These are phyloP conservation scores for Laetiporus sulphureus DNA, from an alignment of 1,284 basidiomycete species.

Conservation along the genomic window DNA sequence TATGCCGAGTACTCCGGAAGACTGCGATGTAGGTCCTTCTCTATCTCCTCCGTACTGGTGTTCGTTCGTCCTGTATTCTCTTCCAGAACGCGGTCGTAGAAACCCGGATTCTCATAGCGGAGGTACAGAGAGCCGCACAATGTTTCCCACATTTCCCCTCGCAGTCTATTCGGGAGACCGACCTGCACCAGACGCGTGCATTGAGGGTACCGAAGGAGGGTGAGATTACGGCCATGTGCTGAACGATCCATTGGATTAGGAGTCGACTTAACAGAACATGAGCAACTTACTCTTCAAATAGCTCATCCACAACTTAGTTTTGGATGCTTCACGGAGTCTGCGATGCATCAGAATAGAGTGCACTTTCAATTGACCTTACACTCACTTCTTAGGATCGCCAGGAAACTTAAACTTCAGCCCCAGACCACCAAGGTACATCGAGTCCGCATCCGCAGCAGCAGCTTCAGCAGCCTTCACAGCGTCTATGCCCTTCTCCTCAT, in stretches of 20 bases:
- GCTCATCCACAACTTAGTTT: constrained; percentile 93
- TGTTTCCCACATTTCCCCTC: constrained; percentile 98
- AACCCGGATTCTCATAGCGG: constrained; percentile 83
- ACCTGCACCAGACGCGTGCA: constrained; percentile 96
- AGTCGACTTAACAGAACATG: background rate
- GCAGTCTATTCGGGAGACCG: constrained; percentile 89
- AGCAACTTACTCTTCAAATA: constrained; percentile 71
- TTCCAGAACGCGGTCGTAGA: constrained; percentile 76
- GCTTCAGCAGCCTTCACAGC: constrained; percentile 42
- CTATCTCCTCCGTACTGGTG: constrained; percentile 96
- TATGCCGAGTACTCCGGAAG: constrained; percentile 94
- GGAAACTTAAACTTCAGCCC: constrained; percentile 89
- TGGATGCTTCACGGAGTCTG: constrained; percentile 91
- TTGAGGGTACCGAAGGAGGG: constrained; percentile 93
- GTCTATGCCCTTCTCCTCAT: constrained; percentile 48
- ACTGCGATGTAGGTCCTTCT: constrained; percentile 96
- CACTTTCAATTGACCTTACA: no score
- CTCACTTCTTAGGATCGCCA: constrained; percentile 88
- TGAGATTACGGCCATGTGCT: constrained; percentile 86
- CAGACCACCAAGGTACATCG: constrained; percentile 76
- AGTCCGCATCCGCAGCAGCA: constrained; percentile 48
- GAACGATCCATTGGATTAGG: constrained; percentile 5
- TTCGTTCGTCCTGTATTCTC: constrained; percentile 79
- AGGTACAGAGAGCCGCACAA: constrained; percentile 92
- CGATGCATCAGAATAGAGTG: background rate